Conservation (phyloP, 352 stramenopile species). For the Sclerospora graminicola region DNA sequence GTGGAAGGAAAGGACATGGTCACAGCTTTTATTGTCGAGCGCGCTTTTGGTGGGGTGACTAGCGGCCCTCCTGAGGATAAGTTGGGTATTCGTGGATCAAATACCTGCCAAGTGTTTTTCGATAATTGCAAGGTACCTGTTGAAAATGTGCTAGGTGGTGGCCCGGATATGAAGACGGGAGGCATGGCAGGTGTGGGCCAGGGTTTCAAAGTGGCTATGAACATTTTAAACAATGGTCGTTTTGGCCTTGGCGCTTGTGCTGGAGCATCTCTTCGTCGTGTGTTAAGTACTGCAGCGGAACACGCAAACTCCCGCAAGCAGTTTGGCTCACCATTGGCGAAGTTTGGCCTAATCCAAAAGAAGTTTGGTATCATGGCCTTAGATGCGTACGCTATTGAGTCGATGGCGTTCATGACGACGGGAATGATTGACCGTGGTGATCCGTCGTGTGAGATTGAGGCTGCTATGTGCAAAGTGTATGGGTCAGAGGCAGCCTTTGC, state of each 20-base stretch:
- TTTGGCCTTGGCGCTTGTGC: slow-evolving; percentile 75
- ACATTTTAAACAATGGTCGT: slow-evolving; percentile 90
- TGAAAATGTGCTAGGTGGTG: slow-evolving; percentile 84
- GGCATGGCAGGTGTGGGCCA: slow-evolving; percentile 69
- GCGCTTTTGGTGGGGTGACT: slow-evolving; percentile 85
- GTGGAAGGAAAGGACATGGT: slow-evolving; percentile 95
- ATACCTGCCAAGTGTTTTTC: slow-evolving; percentile 94
- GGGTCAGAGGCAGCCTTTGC: slow-evolving; percentile 74
- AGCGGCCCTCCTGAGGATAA: slow-evolving; percentile 94
- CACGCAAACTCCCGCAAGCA: slow-evolving; percentile 76
- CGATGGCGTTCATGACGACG: slow-evolving; percentile 86
- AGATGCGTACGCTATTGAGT: slow-evolving; percentile 79
- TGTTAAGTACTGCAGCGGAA: slow-evolving; percentile 54
- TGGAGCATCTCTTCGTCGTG: slow-evolving; percentile 54
- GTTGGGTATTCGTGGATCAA: slow-evolving; percentile 94
- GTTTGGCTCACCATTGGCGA: slow-evolving; percentile 61
- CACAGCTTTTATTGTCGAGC: slow-evolving; percentile 96
- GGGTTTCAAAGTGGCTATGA: slow-evolving; percentile 90
- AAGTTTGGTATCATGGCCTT: slow-evolving; percentile 80
- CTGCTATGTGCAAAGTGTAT: slow-evolving; percentile 85
- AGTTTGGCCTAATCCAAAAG: slow-evolving; percentile 82
- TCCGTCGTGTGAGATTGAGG: slow-evolving; percentile 80
- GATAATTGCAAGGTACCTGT: slow-evolving; percentile 92
- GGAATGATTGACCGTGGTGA: slow-evolving; percentile 84
- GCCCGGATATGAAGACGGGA: slow-evolving; percentile 58